Evolutionary conservation across 2,329 filamentous ascomycete genomes (phyloP).

Genomic region (Hortaea werneckii): DNA sequence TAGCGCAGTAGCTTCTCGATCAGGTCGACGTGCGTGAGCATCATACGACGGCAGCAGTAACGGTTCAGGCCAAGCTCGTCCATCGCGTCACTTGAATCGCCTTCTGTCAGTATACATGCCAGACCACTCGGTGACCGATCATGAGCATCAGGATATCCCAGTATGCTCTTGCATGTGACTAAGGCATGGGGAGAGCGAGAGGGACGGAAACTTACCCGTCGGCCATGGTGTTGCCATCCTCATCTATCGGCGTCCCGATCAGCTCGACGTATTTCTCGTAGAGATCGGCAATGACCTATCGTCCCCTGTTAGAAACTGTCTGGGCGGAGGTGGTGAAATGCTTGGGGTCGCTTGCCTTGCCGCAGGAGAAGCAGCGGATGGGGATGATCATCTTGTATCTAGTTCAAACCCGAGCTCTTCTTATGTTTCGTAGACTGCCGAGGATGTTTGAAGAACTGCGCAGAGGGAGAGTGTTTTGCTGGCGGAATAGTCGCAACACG

Average conservation of each 20-base stretch:
- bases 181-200: too few relatives aligned
- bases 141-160: too few relatives aligned
- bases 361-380: slow-evolving; percentile 96
- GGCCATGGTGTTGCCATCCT: slow-evolving; percentile 50
- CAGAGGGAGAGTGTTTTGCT: too few relatives aligned
- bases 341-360: slow-evolving; percentile 59
- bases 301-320: neutral
- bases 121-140: too few relatives aligned
- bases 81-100: slow-evolving; percentile 3
- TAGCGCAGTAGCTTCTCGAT: slow-evolving; percentile 93
- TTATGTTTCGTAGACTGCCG: too few relatives aligned
- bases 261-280: slow-evolving; percentile 93
- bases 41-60: slow-evolving; percentile 98
- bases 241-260: slow-evolving; percentile 61
- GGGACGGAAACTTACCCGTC: slow-evolving; percentile 22
- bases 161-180: too few relatives aligned
- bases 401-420: too few relatives aligned
- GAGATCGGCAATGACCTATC: slow-evolving; percentile 89
- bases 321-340: slow-evolving; percentile 15
- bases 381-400: slow-evolving; percentile 82
- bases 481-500: too few relatives aligned
- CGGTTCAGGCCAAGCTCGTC: slow-evolving; percentile 73
- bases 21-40: slow-evolving; percentile 98
- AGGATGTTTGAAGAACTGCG: too few relatives aligned
- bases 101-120: too few relatives aligned